These are phyloP conservation scores for Mycena kentingensis DNA, from an alignment of 768 basidiomycete genomes.

Conservation along the genomic window DNA sequence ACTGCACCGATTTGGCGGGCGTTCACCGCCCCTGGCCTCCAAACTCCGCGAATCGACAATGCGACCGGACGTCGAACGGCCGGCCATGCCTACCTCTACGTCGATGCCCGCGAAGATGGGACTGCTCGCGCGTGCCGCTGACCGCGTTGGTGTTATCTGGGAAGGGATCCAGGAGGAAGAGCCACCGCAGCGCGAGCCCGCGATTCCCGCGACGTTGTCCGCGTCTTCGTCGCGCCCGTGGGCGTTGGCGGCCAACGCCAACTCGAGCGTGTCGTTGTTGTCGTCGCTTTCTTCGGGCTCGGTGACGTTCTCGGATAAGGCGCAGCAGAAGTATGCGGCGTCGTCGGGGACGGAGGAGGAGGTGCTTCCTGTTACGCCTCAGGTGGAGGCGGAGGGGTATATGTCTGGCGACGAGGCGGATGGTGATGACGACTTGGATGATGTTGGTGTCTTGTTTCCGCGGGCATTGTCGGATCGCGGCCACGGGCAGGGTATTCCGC, in stretches of 20 bases:
- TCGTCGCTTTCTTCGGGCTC: conserved; percentile 8
- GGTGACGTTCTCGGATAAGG: conserved; percentile 5
- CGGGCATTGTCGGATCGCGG: not conserved
- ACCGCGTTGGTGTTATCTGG: conserved; percentile 15
- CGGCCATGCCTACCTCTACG: conserved; percentile 10
- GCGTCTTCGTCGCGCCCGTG: conserved; percentile 20
- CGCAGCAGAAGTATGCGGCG: not conserved
- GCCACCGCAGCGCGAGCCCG: conserved; percentile 5
- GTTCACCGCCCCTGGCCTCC: not conserved
- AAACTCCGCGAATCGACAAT: not conserved
- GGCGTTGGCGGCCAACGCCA: conserved; percentile 11
- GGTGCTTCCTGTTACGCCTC: not conserved
- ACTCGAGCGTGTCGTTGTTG: conserved; percentile 5
- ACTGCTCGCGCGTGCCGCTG: not conserved
- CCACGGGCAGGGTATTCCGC: not conserved
- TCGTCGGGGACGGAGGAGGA: conserved; percentile 1
- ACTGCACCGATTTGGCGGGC: conserved; percentile 14
- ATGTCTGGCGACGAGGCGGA: conserved; percentile 5
- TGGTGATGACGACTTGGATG: conserved; percentile 3
- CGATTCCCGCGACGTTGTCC: conserved; percentile 12
- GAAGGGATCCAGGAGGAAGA: not conserved
- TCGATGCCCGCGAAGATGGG: conserved; percentile 14
- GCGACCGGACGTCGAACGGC: not conserved
- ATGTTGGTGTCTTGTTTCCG: not conserved
- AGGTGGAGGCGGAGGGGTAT: not conserved